Base-by-base conservation (phyloP, 371 early-diverging fungal species). In the Lichtheimia hyalospora region DNA sequence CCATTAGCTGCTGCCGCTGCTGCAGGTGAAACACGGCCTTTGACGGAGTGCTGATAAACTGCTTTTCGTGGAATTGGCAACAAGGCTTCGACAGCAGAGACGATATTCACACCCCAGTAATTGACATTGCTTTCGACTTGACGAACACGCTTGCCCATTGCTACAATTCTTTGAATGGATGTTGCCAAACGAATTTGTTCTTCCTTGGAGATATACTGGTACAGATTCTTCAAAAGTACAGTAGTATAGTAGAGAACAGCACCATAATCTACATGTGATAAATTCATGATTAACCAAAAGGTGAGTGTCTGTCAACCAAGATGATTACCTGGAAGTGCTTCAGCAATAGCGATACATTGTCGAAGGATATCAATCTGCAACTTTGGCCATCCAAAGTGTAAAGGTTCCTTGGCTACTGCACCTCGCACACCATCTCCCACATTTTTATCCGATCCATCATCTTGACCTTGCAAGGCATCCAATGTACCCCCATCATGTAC, bases 361-460 rank as follows among this genome's bases (percentile, higher is more conserved):
- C 86, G 83, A n/a, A 93, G 62, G 5, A 89, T 81, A 61, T 85
- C 85, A 28, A 91, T 87, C 65, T 92, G 93, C 21, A 94, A 66
- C 18, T 71, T 82, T 7, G 91, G 89, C 93, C 93, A 93, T 3
- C 94, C 94, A 63, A 82, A 82, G 0, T 60, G 54, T 24, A 60
- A 46, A 15, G 48, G 63, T 42, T 67, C 63, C 24, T 60, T 68
- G 20, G 65, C 60, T 23, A 56, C 65, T 6, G 65, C 65, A 40
- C 65, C 65, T 16, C 65, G 65, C 13, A 64, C 65, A 5, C 63
- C 63, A 13, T 46, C 55, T 15, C 60, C 59, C 10, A 44, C 57
- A 23, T 53, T 51, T 48, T 57, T 57, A 4, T 24, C 34, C 20
- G 39, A 16, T 16, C 24, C 54, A 34, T 62, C 54, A 2, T 63